phyloP scores from a whole-genome alignment of 2,329 filamentous ascomycete species.

The Alternaria solani region DNA sequence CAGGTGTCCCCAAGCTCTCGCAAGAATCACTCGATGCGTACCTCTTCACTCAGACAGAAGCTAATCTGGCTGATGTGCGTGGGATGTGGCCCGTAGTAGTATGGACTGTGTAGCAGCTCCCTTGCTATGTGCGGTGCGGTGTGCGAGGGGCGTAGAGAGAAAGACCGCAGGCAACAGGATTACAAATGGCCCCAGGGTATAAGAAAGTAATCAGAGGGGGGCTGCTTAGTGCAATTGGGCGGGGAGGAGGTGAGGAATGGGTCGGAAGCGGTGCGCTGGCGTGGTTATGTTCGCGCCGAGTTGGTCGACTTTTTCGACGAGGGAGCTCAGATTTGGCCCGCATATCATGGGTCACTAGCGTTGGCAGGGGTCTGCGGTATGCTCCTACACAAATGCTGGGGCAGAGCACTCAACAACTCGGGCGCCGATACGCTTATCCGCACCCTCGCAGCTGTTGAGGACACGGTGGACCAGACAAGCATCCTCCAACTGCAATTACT shows the following conservation, averaged over 20 bases:
- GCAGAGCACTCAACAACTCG: conserved; percentile 16
- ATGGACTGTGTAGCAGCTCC: conserved; percentile 39
- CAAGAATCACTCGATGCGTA: conserved; percentile 30
- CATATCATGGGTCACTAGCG: conserved; percentile 25
- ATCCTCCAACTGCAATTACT: conserved; percentile 9
- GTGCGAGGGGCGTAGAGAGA: conserved; percentile 17
- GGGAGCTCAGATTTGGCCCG: conserved; percentile 18
- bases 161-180: conserved; percentile 26
- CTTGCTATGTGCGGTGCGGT: conserved; percentile 35
- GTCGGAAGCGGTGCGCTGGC: conserved; percentile 30
- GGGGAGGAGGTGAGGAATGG: conserved; percentile 28
- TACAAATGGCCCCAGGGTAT: conserved; percentile 18
- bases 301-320: conserved; percentile 38
- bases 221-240: conserved; percentile 30
- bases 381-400: conserved; percentile 15
- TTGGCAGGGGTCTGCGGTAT: conserved; percentile 19
- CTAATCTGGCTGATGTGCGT: conserved; percentile 45
- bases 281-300: conserved; percentile 31
- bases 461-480: neutral
- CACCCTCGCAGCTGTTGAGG: conserved; percentile 28
- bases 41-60: conserved; percentile 41
- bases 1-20: conserved; percentile 16
- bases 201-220: conserved; percentile 20
- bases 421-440: neutral
- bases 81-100: conserved; percentile 46